A percentile compares a stretch with the other conserved stretches of the same genome.
Evolutionary conservation across 805 yeast species (phyloP).

Genomic region (Ascoidea asiatica): DNA sequence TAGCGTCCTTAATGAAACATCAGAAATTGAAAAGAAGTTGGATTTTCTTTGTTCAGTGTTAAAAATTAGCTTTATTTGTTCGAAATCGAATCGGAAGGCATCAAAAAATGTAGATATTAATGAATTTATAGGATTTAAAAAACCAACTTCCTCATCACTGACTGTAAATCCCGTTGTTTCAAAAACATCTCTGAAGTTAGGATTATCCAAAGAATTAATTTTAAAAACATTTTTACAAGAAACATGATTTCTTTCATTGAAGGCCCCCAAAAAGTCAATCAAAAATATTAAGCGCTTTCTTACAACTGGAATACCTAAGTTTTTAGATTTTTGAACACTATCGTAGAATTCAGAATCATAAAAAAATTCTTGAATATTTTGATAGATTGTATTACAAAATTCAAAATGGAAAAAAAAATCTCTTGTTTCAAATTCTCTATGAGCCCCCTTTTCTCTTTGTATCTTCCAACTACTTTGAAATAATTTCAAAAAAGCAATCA

Average conservation of each 20-base stretch:
- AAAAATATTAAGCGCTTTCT: neutral
- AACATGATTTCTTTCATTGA: neutral
- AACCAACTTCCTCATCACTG: slow-evolving; percentile 12
- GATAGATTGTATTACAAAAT: slow-evolving; percentile 46
- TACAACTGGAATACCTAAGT: slow-evolving; percentile 1
- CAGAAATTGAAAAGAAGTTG: slow-evolving; percentile 5
- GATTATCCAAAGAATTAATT: too few relatives aligned
- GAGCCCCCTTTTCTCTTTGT: slow-evolving; percentile 61
- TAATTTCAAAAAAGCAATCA: slow-evolving; percentile 37
- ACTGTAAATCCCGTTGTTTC: slow-evolving; percentile 27
- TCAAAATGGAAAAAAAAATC: slow-evolving; percentile 40
- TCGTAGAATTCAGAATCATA: slow-evolving; percentile 23
- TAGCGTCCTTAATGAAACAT: slow-evolving; percentile 63
- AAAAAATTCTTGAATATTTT: slow-evolving; percentile 41
- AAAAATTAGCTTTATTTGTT: neutral
- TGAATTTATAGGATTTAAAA: slow-evolving; percentile 7
- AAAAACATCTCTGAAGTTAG: too few relatives aligned
- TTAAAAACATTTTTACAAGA: neutral
- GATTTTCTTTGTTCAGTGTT: neutral
- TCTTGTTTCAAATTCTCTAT: slow-evolving; percentile 83
- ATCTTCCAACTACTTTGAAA: slow-evolving; percentile 73
- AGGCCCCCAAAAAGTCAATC: neutral
- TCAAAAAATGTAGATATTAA: slow-evolving; percentile 4
- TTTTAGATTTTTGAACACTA: neutral
- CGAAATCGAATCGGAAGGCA: neutral